Percentiles rank a stretch among this genome's conserved stretches.
Evolutionary conservation across 2,329 filamentous ascomycete species (phyloP).

Genomic region (Venturia pyrina): DNA sequence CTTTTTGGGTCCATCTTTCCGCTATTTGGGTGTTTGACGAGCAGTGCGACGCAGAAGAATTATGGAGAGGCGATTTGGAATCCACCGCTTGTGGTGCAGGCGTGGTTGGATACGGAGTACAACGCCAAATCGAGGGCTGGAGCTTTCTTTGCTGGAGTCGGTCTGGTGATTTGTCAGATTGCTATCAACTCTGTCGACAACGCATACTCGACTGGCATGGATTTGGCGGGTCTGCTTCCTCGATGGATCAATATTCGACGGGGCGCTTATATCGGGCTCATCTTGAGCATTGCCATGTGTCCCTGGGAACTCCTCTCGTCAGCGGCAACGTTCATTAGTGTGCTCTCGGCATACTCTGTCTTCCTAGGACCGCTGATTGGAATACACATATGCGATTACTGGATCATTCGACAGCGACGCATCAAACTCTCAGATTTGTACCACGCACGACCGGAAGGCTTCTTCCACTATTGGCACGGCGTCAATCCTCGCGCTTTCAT

Average conservation of each 20-base stretch:
- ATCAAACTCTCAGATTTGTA: conserved; percentile 37
- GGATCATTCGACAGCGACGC: conserved; percentile 28
- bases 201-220: conserved; percentile 35
- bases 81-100: conserved; percentile 20
- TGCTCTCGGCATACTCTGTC: conserved; percentile 35
- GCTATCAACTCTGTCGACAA: conserved; percentile 21
- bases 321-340: conserved; percentile 37
- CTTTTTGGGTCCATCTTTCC: conserved; percentile 21
- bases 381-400: conserved; percentile 38
- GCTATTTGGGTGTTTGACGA: conserved; percentile 23
- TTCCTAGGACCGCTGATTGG: conserved; percentile 40
- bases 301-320: conserved; percentile 43
- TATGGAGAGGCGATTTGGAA: conserved; percentile 18
- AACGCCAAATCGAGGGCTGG: conserved; percentile 30
- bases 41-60: conserved; percentile 16
- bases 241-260: conserved; percentile 47
- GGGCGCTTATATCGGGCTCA: conserved; percentile 37
- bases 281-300: conserved; percentile 27
- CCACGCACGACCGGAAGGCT: conserved; percentile 22
- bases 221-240: conserved; percentile 43
- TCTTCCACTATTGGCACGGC: conserved; percentile 35
- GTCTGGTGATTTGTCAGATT: conserved; percentile 36
- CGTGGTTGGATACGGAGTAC: conserved; percentile 17
- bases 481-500: conserved; percentile 36
- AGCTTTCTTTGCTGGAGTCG: conserved; percentile 37